These are phyloP conservation scores for Zalaria sp. DNA, from an alignment of 2,329 filamentous ascomycete genomes.

Conservation along the genomic window DNA sequence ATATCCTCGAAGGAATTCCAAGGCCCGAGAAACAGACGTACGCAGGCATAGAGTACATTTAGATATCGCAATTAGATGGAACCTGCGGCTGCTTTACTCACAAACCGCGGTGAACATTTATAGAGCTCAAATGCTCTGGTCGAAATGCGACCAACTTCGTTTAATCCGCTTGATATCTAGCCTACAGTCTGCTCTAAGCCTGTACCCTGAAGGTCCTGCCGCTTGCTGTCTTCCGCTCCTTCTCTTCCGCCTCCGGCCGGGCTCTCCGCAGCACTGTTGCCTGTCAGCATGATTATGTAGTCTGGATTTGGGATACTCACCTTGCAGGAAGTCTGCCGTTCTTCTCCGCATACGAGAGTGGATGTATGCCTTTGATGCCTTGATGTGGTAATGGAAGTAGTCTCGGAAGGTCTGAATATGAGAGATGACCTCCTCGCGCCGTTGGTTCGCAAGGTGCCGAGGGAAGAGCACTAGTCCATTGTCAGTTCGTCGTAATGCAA, in stretches of 20 bases:
- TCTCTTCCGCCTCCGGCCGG: slow-evolving; percentile 88
- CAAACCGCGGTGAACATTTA: too few species aligned
- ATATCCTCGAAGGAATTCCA: too few species aligned
- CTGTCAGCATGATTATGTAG: slow-evolving; percentile 20
- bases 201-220: slow-evolving; percentile 76
- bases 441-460: slow-evolving; percentile 77
- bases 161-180: too few species aligned
- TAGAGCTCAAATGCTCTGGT: too few species aligned
- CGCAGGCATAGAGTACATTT: too few species aligned
- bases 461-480: slow-evolving; percentile 67
- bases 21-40: too few species aligned
- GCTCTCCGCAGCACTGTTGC: slow-evolving; percentile 78
- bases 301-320: slow-evolving; percentile 34
- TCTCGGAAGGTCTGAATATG: slow-evolving; percentile 99
- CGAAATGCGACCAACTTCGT: too few species aligned
- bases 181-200: slow-evolving; percentile 12
- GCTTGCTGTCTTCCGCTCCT: slow-evolving; percentile 95
- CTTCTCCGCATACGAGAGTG: slow-evolving; percentile 96
- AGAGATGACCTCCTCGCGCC: slow-evolving; percentile 89
- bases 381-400: slow-evolving; percentile 99
- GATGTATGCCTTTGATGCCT: slow-evolving; percentile 98
- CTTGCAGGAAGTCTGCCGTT: slow-evolving; percentile 96
- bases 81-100: too few species aligned
- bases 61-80: too few species aligned
- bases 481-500: slow-evolving; percentile 9